Percentiles rank a stretch among this genome's conserved stretches.
phyloP scores from a whole-genome alignment of 2,329 filamentous ascomycete genomes.

The Fusarium mundagurra region DNA sequence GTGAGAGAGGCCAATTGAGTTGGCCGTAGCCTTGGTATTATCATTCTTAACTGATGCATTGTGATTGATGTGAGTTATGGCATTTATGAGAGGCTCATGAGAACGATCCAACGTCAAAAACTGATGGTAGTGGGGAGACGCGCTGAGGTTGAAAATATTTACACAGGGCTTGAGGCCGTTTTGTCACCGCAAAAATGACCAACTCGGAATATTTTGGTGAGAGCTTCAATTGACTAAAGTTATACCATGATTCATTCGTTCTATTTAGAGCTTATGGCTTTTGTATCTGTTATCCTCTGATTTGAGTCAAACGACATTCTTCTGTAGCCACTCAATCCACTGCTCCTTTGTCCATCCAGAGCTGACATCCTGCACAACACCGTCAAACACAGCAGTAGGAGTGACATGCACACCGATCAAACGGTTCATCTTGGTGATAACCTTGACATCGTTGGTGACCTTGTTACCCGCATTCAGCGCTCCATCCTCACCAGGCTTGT shows the following conservation, averaged over 20 bases:
- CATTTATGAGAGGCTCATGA: constrained; percentile 6
- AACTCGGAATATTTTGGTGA: background rate
- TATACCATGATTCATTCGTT: background rate
- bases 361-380: constrained; percentile 82
- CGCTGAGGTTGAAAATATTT: background rate
- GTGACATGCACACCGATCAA: constrained; percentile 88
- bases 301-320: constrained; percentile 56
- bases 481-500: constrained; percentile 73
- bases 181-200: background rate
- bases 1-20: constrained; percentile 18
- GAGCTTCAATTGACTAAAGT: constrained; percentile 4
- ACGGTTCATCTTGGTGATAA: constrained; percentile 81
- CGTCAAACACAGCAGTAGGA: constrained; percentile 89
- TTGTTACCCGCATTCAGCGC: constrained; percentile 80
- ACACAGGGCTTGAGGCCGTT: background rate
- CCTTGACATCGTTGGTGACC: constrained; percentile 86
- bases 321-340: constrained; percentile 84
- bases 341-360: constrained; percentile 82
- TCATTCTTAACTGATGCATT: constrained; percentile 38
- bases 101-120: constrained; percentile 25
- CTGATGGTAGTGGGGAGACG: constrained; percentile 10
- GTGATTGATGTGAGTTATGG: constrained; percentile 1
- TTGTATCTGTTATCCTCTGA: background rate
- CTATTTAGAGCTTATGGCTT: constrained; percentile 18
- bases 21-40: constrained; percentile 32